Conservation (phyloP, 768 basidiomycete genomes). For the Suillus americanus region DNA sequence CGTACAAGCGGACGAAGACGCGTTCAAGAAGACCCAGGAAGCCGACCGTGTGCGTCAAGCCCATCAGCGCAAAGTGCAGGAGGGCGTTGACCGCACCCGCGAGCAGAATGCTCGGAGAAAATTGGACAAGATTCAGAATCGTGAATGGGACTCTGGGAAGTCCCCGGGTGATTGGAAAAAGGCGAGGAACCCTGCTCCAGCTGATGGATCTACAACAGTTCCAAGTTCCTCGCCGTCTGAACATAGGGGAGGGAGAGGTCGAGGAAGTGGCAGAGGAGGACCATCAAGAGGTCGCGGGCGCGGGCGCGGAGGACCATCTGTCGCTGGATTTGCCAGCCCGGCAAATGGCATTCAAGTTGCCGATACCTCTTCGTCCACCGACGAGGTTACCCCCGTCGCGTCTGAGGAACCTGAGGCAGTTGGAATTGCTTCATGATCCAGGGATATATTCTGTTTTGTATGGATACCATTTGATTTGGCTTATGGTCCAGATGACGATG, state of each 20-base stretch:
- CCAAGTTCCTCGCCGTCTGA: conserved; percentile 14
- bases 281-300: conserved; percentile 37
- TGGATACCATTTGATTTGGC: conserved; percentile 4
- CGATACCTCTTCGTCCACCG: background rate
- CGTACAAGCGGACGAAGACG: conserved; percentile 79
- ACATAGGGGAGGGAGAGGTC: conserved; percentile 26
- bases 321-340: background rate
- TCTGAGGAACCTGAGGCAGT: conserved; percentile 3
- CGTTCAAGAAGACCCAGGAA: conserved; percentile 71
- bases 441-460: background rate
- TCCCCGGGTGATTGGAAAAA: conserved; percentile 23
- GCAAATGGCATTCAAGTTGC: background rate
- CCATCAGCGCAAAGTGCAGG: conserved; percentile 64
- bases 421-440: conserved; percentile 4
- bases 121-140: conserved; percentile 73
- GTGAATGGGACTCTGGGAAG: conserved; percentile 88
- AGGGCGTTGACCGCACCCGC: conserved; percentile 64
- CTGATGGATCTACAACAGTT: conserved; percentile 8
- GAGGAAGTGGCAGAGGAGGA: conserved; percentile 33
- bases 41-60: conserved; percentile 58
- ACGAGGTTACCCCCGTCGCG: background rate
- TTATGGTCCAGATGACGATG: background rate
- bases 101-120: conserved; percentile 80
- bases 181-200: conserved; percentile 9
- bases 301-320: conserved; percentile 30